phyloP scores from a whole-genome alignment of 2,329 filamentous ascomycete species.

The Paracoccidioides lutzii region DNA sequence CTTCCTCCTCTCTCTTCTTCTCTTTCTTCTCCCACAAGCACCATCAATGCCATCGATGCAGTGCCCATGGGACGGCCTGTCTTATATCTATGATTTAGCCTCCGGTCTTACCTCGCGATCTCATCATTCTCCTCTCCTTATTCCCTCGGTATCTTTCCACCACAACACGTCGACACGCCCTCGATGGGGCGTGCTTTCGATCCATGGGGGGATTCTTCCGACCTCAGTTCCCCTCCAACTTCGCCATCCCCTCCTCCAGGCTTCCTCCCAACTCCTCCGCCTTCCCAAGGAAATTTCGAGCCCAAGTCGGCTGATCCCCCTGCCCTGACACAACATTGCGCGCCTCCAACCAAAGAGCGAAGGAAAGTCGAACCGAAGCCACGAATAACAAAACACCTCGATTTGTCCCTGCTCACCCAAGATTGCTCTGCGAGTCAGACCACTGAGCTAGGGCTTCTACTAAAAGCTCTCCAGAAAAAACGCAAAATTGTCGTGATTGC shows the following conservation, averaged over 20 bases:
- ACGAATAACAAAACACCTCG: constrained; percentile 69
- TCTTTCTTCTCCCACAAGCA: no score
- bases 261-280: constrained; percentile 32
- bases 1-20: background rate
- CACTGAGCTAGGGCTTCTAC: constrained; percentile 53
- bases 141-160: background rate
- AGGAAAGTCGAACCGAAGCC: constrained; percentile 51
- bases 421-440: constrained; percentile 39
- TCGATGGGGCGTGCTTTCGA: background rate
- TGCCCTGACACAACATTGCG: constrained; percentile 41
- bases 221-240: constrained; percentile 30
- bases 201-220: constrained; percentile 26
- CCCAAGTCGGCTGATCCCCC: constrained; percentile 27
- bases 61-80: background rate
- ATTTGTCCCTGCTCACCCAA: constrained; percentile 40
- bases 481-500: constrained; percentile 96
- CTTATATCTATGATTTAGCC: background rate
- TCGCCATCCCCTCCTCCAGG: constrained; percentile 27
- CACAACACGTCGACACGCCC: constrained; percentile 1
- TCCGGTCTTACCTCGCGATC: background rate
- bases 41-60: background rate
- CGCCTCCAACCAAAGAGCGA: constrained; percentile 63
- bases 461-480: constrained; percentile 68
- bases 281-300: constrained; percentile 24
- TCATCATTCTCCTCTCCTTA: background rate